phyloP scores from a whole-genome alignment of 2,329 filamentous ascomycete genomes.

The Cercospora sesami region DNA sequence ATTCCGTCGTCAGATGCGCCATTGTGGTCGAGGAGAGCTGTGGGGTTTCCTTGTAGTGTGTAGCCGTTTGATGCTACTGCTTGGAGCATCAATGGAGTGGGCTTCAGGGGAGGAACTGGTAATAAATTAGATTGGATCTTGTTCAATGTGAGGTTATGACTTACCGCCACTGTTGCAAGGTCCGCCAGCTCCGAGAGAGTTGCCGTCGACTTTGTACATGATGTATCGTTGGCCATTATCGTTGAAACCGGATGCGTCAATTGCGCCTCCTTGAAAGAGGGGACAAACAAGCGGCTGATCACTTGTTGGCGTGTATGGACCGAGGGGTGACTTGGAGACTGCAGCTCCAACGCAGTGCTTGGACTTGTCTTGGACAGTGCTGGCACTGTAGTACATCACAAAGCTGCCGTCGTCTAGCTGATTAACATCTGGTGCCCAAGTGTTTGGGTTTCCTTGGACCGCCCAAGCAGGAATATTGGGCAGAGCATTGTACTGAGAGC shows the following conservation, averaged over 20 bases:
- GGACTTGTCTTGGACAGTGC: constrained; percentile 25
- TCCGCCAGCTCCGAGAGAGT: constrained; percentile 35
- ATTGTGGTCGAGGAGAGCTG: constrained; percentile 34
- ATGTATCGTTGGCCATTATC: constrained; percentile 38
- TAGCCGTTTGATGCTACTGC: constrained; percentile 36
- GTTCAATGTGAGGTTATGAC: constrained; percentile 3
- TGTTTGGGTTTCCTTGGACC: constrained; percentile 49
- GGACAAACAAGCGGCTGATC: constrained; percentile 34
- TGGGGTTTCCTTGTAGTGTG: constrained; percentile 33
- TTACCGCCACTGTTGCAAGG: constrained; percentile 37
- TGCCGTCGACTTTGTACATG: constrained; percentile 42
- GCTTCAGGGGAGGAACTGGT: constrained; percentile 34
- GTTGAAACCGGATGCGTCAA: constrained; percentile 38
- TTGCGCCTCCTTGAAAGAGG: constrained; percentile 37
- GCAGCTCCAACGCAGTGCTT: constrained; percentile 42
- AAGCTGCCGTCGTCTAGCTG: constrained; percentile 43
- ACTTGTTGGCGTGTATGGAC: constrained; percentile 37
- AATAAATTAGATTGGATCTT: background rate
- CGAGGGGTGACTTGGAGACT: constrained; percentile 29
- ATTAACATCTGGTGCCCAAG: constrained; percentile 64
- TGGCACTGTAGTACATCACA: constrained; percentile 41
- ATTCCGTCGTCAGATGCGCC: constrained; percentile 37
- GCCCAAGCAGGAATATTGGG: constrained; percentile 56
- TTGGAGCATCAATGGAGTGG: constrained; percentile 39
- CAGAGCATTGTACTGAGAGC: constrained; percentile 54